Base-by-base conservation (phyloP, 2,329 filamentous ascomycete species). In the Alternaria incomplexa region DNA sequence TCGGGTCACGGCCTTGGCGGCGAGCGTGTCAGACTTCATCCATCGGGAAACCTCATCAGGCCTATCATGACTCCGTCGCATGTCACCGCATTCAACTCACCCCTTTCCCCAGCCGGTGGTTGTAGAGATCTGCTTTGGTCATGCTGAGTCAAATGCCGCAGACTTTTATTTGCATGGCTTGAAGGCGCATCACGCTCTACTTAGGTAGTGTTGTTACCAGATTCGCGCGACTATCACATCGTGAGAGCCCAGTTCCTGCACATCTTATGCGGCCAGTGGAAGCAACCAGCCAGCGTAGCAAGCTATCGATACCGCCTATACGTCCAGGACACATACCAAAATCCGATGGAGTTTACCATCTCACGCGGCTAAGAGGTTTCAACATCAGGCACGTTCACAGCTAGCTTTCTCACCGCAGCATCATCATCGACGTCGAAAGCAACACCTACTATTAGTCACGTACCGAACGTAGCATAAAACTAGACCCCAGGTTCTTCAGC, bases 401-500 rank as follows among this genome's bases (percentile, higher is more conserved):
- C 17, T 25, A 51, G 30, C 55, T 25, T 20, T 25, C 44, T 4
- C 44, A 50, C n/a, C 4, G 3, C 17, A 3, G 9, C 17, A 20
- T 26, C 23, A 6, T 30, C 20, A 4, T 3, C 11, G n/a, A n/a
- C 46, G 26, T 47, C 25, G 56, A 25, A 44, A 52, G 22, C 44
- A 3, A 22, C 13, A 54, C 13, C 13, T 36, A 17, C 32, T 22
- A 44, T 63, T 61, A 61, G 64, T 67, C 60, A 66, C 58, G 50
- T 56, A 50, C 58, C 15, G n/a, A 60, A 44, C 23, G 56, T 67
- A 30, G 57, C 50, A 57, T 50, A 56, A 52, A 54, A 66, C 73
- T 73, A 71, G 69, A 59, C 58, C 64, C 45, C 47, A 17, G 40
- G 55, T 70, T 68, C 71, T 65, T 74, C 71, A 75, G 71, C 72